Base-by-base conservation (phyloP, 306 rosid species). In the Sesbania bispinosa region DNA sequence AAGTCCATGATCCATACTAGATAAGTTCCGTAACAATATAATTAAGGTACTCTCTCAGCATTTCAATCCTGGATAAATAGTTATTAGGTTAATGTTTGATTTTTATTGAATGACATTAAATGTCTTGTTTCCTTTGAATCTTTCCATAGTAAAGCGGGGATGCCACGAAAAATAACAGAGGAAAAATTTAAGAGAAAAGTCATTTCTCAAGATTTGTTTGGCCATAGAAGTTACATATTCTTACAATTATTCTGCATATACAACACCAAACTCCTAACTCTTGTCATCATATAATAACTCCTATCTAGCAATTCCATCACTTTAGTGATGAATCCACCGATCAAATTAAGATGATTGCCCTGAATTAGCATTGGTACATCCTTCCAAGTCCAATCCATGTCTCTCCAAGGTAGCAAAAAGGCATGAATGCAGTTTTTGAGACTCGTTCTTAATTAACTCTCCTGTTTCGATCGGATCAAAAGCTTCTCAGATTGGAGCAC, bases 401-500 rank as follows among this genome's bases (percentile, higher is more conserved):
- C 14, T 42, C 23, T 15, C 13, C 35, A 32, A 51, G 10, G 63
- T 23, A 35, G 26, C 50, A 36, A 69, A 66, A 52, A 52, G 14
- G 42, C 19, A 38, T 36, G 19, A 14, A 3, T 57, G 42, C 41
- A 14, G 23, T 15, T 35, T 7, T 21, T 19, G 33, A 45, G 27
- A 27, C n/a, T 27, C 19, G 13, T 39, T 39, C 23, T 41, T 32
- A 3, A 23, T 21, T 43, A 2, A 61, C 15, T 3, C 6, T 18
- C 42, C 14, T 64, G 54, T 6, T 43, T 64, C 26, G 24, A 2
- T 9, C 9, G n/a, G 38, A 4, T n/a, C 38, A 38, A 32, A 27
- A 47, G 23, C 43, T 84, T 87, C 32, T 85, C 83, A 14, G 92
- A 82, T 13, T 74, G 83, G 38, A 70, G 81, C 26, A 50, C 14